Evolutionary conservation across 805 yeast species (phyloP).

Genomic region (Torulaspora quercuum): DNA sequence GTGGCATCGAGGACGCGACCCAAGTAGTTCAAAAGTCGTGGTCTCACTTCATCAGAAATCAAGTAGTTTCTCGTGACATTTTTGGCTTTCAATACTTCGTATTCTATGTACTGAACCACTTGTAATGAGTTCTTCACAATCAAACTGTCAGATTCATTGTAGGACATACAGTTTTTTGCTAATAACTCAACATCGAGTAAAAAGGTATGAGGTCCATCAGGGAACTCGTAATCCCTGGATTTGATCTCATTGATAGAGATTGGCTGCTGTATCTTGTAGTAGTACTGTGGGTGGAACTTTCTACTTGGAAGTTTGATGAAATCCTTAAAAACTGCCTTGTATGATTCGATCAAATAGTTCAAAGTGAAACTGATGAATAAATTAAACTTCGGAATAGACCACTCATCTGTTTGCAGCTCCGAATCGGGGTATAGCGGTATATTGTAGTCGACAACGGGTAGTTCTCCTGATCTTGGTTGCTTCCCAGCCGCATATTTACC

Average conservation of each 20-base stretch:
- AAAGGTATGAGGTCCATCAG: conserved; percentile 40
- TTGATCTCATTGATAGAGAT: conserved; percentile 67
- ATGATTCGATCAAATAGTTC: conserved; percentile 30
- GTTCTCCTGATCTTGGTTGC: conserved; percentile 29
- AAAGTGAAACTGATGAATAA: conserved; percentile 31
- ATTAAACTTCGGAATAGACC: conserved; percentile 36
- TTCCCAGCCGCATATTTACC: conserved; percentile 34
- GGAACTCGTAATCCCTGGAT: conserved; percentile 35
- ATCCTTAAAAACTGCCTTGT: conserved; percentile 40
- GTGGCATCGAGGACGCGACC: conserved; percentile 33
- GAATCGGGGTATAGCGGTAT: conserved; percentile 32
- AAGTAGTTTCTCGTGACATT: conserved; percentile 34
- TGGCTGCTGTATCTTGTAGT: conserved; percentile 59
- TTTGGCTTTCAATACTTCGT: conserved; percentile 43
- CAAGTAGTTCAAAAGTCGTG: conserved; percentile 19
- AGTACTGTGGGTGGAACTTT: conserved; percentile 77
- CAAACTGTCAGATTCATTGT: conserved; percentile 62
- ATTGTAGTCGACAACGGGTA: conserved; percentile 27
- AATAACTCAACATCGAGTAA: conserved; percentile 60
- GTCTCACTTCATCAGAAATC: conserved; percentile 28
- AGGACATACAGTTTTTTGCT: conserved; percentile 66
- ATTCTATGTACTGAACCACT: conserved; percentile 54
- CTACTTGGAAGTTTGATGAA: conserved; percentile 72
- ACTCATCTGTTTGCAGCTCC: conserved; percentile 32
- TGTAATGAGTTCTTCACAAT: conserved; percentile 64